phyloP scores from a whole-genome alignment of 2,329 filamentous ascomycete genomes.

The Colletotrichum sansevieriae region DNA sequence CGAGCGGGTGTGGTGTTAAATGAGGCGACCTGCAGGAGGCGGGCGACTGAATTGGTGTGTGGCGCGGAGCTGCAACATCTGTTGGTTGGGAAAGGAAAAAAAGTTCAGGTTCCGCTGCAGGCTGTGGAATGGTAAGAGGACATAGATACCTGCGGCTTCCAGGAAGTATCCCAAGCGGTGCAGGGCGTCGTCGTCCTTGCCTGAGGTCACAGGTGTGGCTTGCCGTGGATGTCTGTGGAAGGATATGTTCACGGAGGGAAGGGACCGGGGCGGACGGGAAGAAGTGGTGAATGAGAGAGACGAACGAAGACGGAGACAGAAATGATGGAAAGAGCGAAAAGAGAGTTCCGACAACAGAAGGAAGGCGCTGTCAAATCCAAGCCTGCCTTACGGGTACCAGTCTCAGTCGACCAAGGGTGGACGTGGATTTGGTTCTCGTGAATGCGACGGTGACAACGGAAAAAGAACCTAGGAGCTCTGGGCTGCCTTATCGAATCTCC shows the following conservation, averaged over 20 bases:
- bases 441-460: neutral
- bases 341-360: neutral
- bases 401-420: neutral
- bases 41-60: constrained; percentile 9
- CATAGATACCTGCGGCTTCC: neutral
- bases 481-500: neutral
- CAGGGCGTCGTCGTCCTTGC: neutral
- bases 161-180: constrained; percentile 16
- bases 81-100: constrained; percentile 14
- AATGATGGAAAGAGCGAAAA: constrained; percentile 9
- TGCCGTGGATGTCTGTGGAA: constrained; percentile 15
- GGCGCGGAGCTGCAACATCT: constrained; percentile 36
- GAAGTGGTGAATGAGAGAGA: neutral
- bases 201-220: constrained; percentile 1
- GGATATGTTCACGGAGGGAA: neutral
- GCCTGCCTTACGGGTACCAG: neutral
- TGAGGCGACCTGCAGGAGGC: constrained; percentile 39
- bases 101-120: constrained; percentile 25
- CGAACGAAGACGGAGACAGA: neutral
- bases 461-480: neutral
- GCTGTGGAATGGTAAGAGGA: constrained; percentile 13
- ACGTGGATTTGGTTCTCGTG: constrained; percentile 3
- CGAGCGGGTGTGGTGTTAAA: constrained; percentile 11
- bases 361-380: neutral
- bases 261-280: neutral